A percentile compares a stretch with the other conserved stretches of the same genome.
phyloP scores from a whole-genome alignment of 2,329 filamentous ascomycete genomes.

The Fusarium subtropicale region DNA sequence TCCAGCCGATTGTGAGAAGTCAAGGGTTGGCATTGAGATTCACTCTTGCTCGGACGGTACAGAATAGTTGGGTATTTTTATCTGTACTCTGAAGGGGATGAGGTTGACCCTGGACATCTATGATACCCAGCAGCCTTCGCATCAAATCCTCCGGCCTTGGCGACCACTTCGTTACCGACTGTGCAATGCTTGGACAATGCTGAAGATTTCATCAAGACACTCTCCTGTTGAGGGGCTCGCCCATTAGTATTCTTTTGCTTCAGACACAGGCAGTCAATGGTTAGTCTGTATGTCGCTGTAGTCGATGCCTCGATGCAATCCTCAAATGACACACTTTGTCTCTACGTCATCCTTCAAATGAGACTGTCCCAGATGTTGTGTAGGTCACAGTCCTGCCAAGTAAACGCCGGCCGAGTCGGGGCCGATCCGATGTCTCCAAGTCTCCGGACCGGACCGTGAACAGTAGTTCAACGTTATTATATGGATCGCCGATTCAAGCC shows the following conservation, averaged over 20 bases:
- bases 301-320: background rate
- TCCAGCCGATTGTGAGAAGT: background rate
- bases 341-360: background rate
- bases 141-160: background rate
- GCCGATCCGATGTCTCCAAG: background rate
- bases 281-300: background rate
- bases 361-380: background rate
- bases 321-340: background rate
- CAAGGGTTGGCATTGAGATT: background rate
- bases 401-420: background rate
- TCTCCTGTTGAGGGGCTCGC: background rate
- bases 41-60: background rate
- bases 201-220: too few species aligned
- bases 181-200: background rate
- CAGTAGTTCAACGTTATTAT: background rate
- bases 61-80: too few species aligned
- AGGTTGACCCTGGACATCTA: background rate
- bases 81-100: background rate
- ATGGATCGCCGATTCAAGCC: constrained; percentile 16
- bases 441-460: constrained; percentile 10
- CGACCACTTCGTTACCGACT: background rate
- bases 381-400: background rate
- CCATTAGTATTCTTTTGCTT: background rate
- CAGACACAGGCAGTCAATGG: background rate
- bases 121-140: background rate